Conservation (phyloP, 176 grass and related monocot genomes). For the Phyllostachys edulis region DNA sequence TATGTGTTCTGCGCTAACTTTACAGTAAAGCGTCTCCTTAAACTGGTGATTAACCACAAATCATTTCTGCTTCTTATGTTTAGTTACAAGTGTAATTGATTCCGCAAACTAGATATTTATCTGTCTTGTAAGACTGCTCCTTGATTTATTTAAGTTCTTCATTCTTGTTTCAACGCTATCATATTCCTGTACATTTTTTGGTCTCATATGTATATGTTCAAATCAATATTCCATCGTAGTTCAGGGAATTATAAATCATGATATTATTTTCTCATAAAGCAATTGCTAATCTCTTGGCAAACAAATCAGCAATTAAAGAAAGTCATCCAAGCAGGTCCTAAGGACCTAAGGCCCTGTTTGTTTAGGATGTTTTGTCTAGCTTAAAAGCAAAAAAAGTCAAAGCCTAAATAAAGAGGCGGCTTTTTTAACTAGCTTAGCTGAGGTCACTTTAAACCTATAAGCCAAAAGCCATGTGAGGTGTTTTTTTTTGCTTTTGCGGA, state of each 20-base stretch:
- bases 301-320: not conserved
- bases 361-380: too few relatives aligned
- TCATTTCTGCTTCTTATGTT: not conserved
- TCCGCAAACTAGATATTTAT: not conserved
- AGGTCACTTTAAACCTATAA: too few relatives aligned
- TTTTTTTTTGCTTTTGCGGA: too few relatives aligned
- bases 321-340: not conserved
- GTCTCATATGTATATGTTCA: not conserved
- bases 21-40: not conserved
- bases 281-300: not conserved
- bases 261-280: not conserved
- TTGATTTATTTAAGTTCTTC: not conserved
- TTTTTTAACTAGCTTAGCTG: too few relatives aligned
- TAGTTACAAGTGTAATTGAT: not conserved
- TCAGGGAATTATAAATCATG: not conserved
- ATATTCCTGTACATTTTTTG: too few relatives aligned
- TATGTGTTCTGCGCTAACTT: not conserved
- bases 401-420: too few relatives aligned
- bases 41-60: not conserved
- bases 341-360: too few relatives aligned
- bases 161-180: not conserved
- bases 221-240: not conserved
- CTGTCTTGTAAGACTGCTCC: not conserved
- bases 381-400: too few relatives aligned
- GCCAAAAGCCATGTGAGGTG: too few relatives aligned